Conservation (phyloP, 306 rosid species). For the Coriaria nepalensis region DNA sequence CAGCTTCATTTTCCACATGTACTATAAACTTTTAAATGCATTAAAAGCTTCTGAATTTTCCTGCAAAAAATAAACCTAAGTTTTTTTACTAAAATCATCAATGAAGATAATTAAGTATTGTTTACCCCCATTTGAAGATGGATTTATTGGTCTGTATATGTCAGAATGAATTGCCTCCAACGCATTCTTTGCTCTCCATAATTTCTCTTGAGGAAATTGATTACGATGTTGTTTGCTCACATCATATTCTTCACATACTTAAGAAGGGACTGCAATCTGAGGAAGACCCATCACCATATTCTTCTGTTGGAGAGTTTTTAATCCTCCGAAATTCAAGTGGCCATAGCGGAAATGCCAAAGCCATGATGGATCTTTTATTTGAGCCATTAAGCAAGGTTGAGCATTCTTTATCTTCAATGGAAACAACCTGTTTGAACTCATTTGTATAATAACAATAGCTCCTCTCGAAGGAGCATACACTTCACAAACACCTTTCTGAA, state of each 20-base stretch:
- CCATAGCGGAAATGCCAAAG: neutral
- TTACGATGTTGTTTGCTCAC: neutral
- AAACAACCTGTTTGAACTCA: neutral
- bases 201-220: neutral
- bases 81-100: neutral
- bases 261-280: neutral
- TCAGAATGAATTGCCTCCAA: neutral
- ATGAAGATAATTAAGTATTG: neutral
- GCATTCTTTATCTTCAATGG: neutral
- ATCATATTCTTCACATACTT: slow-evolving; percentile 1
- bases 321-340: neutral
- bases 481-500: neutral
- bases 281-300: neutral
- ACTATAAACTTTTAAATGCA: neutral
- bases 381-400: neutral
- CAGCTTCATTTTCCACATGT: neutral
- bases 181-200: neutral
- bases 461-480: neutral
- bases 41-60: neutral
- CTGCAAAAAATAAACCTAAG: neutral
- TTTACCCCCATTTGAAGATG: neutral
- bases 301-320: neutral
- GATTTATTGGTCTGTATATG: neutral
- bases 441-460: neutral
- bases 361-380: neutral